These are phyloP conservation scores for Globisporangium apiculatum DNA, from an alignment of 352 stramenopile genomes.

Conservation along the genomic window DNA sequence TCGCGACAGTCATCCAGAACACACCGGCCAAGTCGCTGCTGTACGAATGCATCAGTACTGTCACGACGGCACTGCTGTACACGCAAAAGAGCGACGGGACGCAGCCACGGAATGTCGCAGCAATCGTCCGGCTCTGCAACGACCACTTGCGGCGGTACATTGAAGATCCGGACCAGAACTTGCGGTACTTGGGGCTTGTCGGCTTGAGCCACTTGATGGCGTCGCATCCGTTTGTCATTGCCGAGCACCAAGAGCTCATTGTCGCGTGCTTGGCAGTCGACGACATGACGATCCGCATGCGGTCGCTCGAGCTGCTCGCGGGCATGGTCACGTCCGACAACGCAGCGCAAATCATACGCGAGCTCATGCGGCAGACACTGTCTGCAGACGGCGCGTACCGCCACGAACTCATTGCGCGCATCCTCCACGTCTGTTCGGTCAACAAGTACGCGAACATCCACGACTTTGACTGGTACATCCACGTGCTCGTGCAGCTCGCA, in stretches of 20 bases:
- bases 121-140: slow-evolving; percentile 93
- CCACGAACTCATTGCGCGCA: slow-evolving; percentile 94
- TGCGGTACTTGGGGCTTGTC: slow-evolving; percentile 98
- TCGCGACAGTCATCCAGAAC: slow-evolving; percentile 96
- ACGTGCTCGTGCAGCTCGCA: slow-evolving; percentile 94
- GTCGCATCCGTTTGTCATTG: slow-evolving; percentile 93
- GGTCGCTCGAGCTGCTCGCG: slow-evolving; percentile 93
- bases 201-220: slow-evolving; percentile 96
- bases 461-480: slow-evolving; percentile 99
- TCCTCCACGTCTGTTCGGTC: slow-evolving; percentile 94
- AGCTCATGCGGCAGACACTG: slow-evolving; percentile 95
- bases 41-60: slow-evolving; percentile 97
- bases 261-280: slow-evolving; percentile 96
- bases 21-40: slow-evolving; percentile 97
- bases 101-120: slow-evolving; percentile 90
- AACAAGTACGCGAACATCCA: slow-evolving; percentile 98
- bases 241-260: slow-evolving; percentile 94
- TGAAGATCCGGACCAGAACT: slow-evolving; percentile 97
- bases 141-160: slow-evolving; percentile 95
- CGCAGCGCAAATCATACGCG: slow-evolving; percentile 93
- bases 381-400: slow-evolving; percentile 91
- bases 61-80: slow-evolving; percentile 96
- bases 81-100: slow-evolving; percentile 95
- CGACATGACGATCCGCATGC: slow-evolving; percentile 98
- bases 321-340: slow-evolving; percentile 96